A percentile compares a stretch with the other conserved stretches of the same genome.
Evolutionary conservation across 2,329 filamentous ascomycete species (phyloP).

Genomic region (Alternaria novae-zelandiae): DNA sequence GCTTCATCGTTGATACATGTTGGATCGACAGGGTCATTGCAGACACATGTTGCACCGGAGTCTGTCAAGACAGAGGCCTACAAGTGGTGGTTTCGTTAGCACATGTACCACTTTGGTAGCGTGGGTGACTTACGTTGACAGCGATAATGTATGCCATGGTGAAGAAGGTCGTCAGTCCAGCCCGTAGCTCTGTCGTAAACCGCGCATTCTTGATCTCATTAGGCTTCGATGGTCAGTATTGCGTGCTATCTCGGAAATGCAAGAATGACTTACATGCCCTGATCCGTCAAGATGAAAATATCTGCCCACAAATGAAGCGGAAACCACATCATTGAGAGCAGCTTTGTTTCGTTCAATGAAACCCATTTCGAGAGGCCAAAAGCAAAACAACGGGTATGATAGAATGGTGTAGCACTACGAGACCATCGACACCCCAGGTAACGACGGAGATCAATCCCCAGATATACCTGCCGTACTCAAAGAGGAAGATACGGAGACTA

Average conservation of each 20-base stretch:
- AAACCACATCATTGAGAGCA: conserved; percentile 40
- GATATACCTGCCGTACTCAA: conserved; percentile 2
- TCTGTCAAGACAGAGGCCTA: conserved; percentile 69
- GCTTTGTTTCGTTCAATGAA: conserved; percentile 29
- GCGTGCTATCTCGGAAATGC: neutral
- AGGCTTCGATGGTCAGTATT: conserved; percentile 54
- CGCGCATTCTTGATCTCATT: conserved; percentile 74
- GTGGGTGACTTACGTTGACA: conserved; percentile 55
- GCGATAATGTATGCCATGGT: conserved; percentile 66
- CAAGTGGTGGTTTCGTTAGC: neutral
- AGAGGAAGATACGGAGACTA: neutral
- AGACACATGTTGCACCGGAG: conserved; percentile 78
- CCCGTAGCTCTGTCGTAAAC: conserved; percentile 84
- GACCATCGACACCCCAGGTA: neutral
- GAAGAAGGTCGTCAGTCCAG: conserved; percentile 75
- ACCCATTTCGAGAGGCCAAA: conserved; percentile 6
- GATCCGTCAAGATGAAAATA: conserved; percentile 80
- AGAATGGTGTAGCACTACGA: neutral
- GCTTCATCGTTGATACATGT: conserved; percentile 62
- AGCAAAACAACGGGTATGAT: neutral
- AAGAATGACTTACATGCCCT: conserved; percentile 71
- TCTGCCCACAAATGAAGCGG: conserved; percentile 42
- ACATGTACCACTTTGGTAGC: neutral
- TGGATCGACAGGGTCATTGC: conserved; percentile 59
- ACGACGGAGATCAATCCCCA: neutral